These are phyloP conservation scores for Asterella californica DNA, from an alignment of 225 moss, liverwort and hornwort species.

Conservation along the genomic window DNA sequence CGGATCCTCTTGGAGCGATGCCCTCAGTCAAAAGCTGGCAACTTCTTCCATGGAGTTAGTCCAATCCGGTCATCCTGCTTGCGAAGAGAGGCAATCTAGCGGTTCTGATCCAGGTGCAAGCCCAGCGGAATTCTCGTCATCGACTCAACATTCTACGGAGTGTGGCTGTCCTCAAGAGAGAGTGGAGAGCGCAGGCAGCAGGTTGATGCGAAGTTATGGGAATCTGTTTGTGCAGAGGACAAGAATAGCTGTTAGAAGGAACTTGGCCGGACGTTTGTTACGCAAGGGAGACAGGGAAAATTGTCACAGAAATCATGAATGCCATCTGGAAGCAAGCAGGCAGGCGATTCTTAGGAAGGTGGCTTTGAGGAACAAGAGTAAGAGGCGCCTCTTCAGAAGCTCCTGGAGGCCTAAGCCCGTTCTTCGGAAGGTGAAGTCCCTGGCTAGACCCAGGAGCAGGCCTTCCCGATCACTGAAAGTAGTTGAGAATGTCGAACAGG, in stretches of 20 bases:
- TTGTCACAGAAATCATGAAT: conserved; percentile 8
- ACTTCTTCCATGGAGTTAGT: not conserved
- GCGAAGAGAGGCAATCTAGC: conserved; percentile 8
- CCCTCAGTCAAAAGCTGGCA: conserved; percentile 27
- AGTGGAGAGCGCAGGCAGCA: conserved; percentile 6
- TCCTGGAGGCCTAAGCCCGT: conserved; percentile 12
- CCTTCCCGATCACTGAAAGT: conserved; percentile 22
- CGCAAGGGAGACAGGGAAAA: conserved; percentile 4
- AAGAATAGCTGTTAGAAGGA: conserved; percentile 8
- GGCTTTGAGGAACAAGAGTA: conserved; percentile 11
- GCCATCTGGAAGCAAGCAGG: conserved; percentile 13
- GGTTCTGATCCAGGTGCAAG: not conserved
- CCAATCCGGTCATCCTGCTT: not conserved
- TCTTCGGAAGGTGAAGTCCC: conserved; percentile 27
- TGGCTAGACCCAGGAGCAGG: conserved; percentile 17
- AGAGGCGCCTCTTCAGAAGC: not conserved
- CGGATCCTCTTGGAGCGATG: conserved; percentile 41
- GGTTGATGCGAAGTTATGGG: conserved; percentile 3
- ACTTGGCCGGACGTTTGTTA: not conserved
- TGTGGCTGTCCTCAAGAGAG: conserved; percentile 2
- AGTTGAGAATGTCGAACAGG: conserved; percentile 46
- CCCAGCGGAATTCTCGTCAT: not conserved
- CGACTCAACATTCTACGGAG: not conserved
- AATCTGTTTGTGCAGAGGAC: not conserved
- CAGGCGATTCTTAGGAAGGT: conserved; percentile 23